Conservation (phyloP, 2,329 filamentous ascomycete species). For the Sclerotinia subarctica region DNA sequence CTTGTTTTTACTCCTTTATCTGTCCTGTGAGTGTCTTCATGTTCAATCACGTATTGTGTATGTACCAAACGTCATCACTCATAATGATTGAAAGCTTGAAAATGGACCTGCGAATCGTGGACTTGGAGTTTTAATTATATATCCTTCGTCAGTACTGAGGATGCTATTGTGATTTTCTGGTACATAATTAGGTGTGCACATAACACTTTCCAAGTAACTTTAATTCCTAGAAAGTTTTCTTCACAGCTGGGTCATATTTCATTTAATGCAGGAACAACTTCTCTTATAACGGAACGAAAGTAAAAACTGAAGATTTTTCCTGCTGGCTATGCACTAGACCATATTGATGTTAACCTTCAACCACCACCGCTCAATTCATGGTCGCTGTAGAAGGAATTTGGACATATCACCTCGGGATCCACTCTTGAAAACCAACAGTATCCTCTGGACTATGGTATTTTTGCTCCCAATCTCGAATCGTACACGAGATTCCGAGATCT, state of each 20-base stretch:
- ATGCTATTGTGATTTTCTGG: background rate
- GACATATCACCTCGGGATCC: background rate
- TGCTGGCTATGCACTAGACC: background rate
- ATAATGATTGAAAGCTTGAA: too few relatives aligned
- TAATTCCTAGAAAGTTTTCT: background rate
- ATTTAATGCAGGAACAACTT: background rate
- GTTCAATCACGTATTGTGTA: too few relatives aligned
- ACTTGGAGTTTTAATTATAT: too few relatives aligned
- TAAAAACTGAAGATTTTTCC: background rate
- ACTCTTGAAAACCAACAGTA: background rate
- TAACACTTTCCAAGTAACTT: background rate
- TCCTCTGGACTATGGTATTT: too few relatives aligned
- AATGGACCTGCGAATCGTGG: too few relatives aligned
- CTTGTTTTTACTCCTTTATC: too few relatives aligned
- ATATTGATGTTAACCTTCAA: background rate
- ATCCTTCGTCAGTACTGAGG: too few relatives aligned
- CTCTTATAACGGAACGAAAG: background rate
- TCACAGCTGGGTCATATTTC: background rate
- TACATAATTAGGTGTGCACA: background rate
- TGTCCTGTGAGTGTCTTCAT: too few relatives aligned
- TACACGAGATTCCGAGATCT: too few relatives aligned
- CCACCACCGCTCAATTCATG: background rate
- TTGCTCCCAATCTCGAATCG: background rate
- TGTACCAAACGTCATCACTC: too few relatives aligned
- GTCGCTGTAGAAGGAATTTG: background rate